These are phyloP conservation scores for Cystoisospora suis DNA, from an alignment of 169 alveolate species.

Conservation along the genomic window DNA sequence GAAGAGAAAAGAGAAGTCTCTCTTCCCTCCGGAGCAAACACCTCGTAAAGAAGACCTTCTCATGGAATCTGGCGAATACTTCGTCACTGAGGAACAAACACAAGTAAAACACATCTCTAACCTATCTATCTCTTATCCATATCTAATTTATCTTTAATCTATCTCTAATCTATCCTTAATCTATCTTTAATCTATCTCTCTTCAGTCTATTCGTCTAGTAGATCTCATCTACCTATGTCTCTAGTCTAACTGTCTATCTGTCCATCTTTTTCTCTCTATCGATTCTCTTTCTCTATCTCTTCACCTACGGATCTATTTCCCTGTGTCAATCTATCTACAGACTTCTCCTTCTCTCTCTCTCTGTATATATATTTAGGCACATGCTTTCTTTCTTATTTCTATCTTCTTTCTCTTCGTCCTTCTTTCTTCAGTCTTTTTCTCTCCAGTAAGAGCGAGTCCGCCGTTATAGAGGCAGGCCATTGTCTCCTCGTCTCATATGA, in stretches of 20 bases:
- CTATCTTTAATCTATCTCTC: too few species aligned
- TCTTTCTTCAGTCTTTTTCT: not conserved
- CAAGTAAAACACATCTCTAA: not conserved
- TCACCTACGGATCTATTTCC: not conserved
- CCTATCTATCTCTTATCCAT: not conserved
- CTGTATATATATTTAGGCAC: not conserved
- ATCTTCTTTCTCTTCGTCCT: not conserved
- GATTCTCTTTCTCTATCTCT: not conserved
- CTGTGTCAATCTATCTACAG: not conserved
- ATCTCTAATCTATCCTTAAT: not conserved
- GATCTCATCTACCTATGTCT: not conserved
- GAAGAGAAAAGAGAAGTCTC: conserved; percentile 87
- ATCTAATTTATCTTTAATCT: not conserved
- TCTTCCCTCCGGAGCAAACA: conserved; percentile 95
- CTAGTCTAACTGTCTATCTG: not conserved
- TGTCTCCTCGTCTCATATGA: too few species aligned
- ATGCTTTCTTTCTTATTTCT: not conserved
- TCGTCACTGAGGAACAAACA: conserved; percentile 79
- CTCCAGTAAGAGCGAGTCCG: too few species aligned
- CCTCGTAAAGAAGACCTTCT: conserved; percentile 98
- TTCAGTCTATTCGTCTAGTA: not conserved
- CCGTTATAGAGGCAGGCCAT: too few species aligned
- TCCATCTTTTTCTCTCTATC: not conserved
- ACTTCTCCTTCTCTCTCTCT: not conserved
- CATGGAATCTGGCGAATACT: conserved; percentile 97